Percentiles rank a stretch among this genome's conserved stretches.
phyloP scores from a whole-genome alignment of 1,284 basidiomycete genomes.

The Apiotrichum brassicae region DNA sequence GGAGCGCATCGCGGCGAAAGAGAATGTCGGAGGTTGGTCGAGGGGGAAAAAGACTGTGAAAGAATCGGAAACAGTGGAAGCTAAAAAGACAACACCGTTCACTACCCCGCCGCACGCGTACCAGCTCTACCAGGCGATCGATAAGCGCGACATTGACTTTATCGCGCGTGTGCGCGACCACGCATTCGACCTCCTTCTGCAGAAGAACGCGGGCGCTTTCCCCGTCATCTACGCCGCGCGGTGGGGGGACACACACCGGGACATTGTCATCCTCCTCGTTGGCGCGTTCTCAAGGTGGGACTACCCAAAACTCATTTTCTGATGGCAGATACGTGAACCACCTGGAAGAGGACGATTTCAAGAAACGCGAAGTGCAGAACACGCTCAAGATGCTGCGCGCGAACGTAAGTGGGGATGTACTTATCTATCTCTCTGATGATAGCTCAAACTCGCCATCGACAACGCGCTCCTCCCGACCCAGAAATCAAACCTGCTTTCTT shows the following conservation, averaged over 20 bases:
- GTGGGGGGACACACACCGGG: constrained; percentile 39
- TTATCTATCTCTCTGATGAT: not conserved
- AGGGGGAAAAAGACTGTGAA: constrained; percentile 6
- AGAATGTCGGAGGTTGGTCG: constrained; percentile 29
- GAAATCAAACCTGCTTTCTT: constrained; percentile 34
- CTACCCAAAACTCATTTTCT: not conserved
- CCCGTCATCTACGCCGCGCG: constrained; percentile 45
- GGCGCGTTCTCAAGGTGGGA: constrained; percentile 44
- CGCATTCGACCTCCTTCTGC: constrained; percentile 39
- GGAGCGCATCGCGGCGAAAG: constrained; percentile 26
- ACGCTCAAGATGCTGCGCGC: constrained; percentile 41
- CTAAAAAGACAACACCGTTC: constrained; percentile 26
- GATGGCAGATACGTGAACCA: constrained; percentile 42
- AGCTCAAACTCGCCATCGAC: constrained; percentile 48
- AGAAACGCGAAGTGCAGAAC: constrained; percentile 38
- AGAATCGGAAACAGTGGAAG: constrained; percentile 2
- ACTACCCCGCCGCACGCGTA: constrained; percentile 43
- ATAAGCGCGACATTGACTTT: constrained; percentile 44
- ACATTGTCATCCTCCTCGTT: constrained; percentile 43
- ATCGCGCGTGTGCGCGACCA: constrained; percentile 47
- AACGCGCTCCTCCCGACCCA: constrained; percentile 39
- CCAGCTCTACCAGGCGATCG: constrained; percentile 47
- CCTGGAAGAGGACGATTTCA: constrained; percentile 43
- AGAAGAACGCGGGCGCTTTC: constrained; percentile 46
- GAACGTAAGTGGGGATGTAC: constrained; percentile 30